Evolutionary conservation across 768 basidiomycete species (phyloP).

Genomic region (Auriscalpium vulgare): DNA sequence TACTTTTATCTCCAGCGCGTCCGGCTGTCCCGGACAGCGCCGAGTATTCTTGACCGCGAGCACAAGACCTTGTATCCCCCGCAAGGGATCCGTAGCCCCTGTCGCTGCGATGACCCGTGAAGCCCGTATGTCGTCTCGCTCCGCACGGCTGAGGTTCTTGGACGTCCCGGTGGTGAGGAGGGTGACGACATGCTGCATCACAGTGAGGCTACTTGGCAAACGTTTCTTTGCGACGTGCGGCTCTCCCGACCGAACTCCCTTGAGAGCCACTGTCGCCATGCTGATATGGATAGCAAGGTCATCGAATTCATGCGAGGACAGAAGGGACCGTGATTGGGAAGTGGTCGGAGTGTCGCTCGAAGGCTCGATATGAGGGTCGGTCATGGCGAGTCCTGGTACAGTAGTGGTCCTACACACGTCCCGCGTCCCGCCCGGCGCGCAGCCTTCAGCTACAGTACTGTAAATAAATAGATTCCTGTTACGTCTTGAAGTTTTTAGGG

Average conservation of each 20-base stretch:
- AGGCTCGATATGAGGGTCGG: no score
- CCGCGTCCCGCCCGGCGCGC: no score
- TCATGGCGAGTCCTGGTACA: no score
- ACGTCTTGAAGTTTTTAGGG: no score
- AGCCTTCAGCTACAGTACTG: no score
- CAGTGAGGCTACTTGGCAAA: background rate
- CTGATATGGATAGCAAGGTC: background rate
- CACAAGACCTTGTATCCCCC: background rate
- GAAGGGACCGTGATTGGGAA: no score
- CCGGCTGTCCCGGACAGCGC: background rate
- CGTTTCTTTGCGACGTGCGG: background rate
- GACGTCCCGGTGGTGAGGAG: background rate
- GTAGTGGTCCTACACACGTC: no score
- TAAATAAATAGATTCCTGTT: no score
- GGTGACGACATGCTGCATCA: background rate
- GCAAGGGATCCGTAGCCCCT: background rate
- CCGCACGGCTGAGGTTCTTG: background rate
- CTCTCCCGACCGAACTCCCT: background rate
- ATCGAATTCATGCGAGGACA: background rate
- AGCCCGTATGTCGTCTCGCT: background rate
- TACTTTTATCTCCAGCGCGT: background rate
- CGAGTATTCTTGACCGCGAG: background rate
- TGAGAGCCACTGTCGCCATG: background rate
- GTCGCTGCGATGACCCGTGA: background rate
- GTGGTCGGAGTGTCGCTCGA: no score